Evolutionary conservation across 2,329 filamentous ascomycete genomes (phyloP).

Genomic region (Fusarium verrucosum): DNA sequence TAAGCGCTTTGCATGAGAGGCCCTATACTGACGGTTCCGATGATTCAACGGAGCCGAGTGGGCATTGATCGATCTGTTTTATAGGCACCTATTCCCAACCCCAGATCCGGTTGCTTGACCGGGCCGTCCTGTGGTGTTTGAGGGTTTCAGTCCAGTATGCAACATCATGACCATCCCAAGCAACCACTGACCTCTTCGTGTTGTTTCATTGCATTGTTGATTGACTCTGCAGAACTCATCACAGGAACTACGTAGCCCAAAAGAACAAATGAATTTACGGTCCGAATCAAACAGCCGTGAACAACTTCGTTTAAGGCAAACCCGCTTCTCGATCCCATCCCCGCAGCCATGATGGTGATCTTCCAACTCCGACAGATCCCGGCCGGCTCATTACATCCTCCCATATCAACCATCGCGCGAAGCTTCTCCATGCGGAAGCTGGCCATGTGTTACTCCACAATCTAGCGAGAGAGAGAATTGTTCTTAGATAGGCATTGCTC

Average conservation of each 20-base stretch:
- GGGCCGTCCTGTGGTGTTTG: constrained; percentile 4
- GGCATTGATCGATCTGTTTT: constrained; percentile 5
- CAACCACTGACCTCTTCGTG: neutral
- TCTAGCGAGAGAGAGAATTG: neutral
- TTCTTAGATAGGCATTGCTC: too few species aligned
- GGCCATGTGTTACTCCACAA: neutral
- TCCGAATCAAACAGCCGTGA: neutral
- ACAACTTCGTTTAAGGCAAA: neutral
- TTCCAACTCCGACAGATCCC: constrained; percentile 11
- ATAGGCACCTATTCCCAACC: neutral
- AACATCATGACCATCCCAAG: neutral
- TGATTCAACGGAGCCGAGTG: constrained; percentile 13
- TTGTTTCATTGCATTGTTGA: neutral
- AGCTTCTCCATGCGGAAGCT: neutral
- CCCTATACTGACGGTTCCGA: neutral
- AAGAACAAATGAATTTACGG: neutral
- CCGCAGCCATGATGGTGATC: constrained; percentile 21
- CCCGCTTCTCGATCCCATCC: constrained; percentile 2
- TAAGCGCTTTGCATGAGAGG: constrained; percentile 4
- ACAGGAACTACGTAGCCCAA: neutral
- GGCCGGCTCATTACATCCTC: constrained; percentile 1
- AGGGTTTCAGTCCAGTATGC: neutral
- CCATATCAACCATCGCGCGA: neutral
- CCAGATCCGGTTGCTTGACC: constrained; percentile 14
- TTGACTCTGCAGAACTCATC: neutral